Evolutionary conservation across 331 rosid species (phyloP).

Genomic region (Malus hybrid): DNA sequence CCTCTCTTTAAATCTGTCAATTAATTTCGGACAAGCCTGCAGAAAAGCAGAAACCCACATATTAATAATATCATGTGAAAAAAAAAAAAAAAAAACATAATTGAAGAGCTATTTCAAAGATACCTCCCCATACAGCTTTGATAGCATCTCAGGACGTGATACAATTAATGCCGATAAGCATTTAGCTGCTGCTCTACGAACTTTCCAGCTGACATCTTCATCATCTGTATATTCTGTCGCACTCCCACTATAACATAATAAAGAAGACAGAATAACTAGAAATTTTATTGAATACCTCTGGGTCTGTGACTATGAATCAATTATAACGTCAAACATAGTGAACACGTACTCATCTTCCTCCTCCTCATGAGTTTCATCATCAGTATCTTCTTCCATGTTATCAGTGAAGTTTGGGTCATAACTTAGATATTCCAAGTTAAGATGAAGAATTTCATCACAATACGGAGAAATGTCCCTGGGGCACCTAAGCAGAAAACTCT

Average conservation of each 20-base stretch:
- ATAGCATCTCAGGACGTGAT: conserved; percentile 94
- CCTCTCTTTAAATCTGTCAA: conserved; percentile 95
- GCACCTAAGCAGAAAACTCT: conserved; percentile 97
- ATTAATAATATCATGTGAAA: conserved; percentile 2
- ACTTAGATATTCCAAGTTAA: conserved; percentile 79
- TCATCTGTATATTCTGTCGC: conserved; percentile 97
- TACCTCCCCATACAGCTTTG: conserved; percentile 93
- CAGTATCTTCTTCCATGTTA: conserved; percentile 98
- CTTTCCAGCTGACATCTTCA: conserved; percentile 99
- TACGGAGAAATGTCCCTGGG: conserved; percentile 91
- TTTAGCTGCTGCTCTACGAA: conserved; percentile 97
- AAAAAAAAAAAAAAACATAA: neutral
- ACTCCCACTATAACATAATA: conserved; percentile 69
- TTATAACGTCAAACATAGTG: conserved; percentile 5
- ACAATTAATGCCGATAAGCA: conserved; percentile 95
- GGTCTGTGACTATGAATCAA: neutral
- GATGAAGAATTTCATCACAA: conserved; percentile 85
- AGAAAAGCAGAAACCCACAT: conserved; percentile 6
- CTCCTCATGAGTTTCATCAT: conserved; percentile 81
- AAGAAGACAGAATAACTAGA: conserved; percentile 14
- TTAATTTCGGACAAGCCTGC: conserved; percentile 98
- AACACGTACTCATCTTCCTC: conserved; percentile 94
- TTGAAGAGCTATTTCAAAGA: conserved; percentile 10
- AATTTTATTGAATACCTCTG: conserved; percentile 4
- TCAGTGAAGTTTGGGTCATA: conserved; percentile 98